These are phyloP conservation scores for Aegilops sharonensis DNA, from an alignment of 176 grass and related monocot genomes.

Conservation along the genomic window DNA sequence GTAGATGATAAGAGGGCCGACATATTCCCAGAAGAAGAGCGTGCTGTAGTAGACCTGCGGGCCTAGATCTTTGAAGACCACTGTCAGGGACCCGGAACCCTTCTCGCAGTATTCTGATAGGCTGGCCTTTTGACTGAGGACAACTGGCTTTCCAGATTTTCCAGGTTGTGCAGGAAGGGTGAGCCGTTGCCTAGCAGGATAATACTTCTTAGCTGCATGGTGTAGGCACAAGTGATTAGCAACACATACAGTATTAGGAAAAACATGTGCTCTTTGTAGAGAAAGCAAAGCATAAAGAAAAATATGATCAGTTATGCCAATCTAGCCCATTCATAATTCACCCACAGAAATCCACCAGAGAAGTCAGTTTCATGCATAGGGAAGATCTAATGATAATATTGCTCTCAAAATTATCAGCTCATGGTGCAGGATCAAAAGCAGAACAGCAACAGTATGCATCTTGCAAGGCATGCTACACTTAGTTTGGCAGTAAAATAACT, in stretches of 20 bases:
- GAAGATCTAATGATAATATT: not conserved
- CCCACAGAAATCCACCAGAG: not conserved
- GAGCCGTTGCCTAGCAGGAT: slow-evolving; percentile 81
- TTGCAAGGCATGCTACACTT: not conserved
- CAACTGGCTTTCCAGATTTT: slow-evolving; percentile 55
- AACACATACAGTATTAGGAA: not conserved
- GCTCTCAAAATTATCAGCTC: not conserved
- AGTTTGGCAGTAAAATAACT: not conserved
- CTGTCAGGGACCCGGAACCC: slow-evolving; percentile 57
- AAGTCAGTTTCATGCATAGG: not conserved
- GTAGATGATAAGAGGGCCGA: slow-evolving; percentile 84
- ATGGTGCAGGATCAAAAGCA: not conserved
- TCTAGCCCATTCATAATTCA: not conserved
- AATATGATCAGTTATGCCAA: not conserved
- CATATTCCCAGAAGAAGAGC: slow-evolving; percentile 92
- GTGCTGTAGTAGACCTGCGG: slow-evolving; percentile 76
- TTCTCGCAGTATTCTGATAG: slow-evolving; percentile 79
- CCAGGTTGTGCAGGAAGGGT: slow-evolving; percentile 67
- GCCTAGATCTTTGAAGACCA: slow-evolving; percentile 94
- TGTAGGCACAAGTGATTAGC: slow-evolving; percentile 9
- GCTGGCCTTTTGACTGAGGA: slow-evolving; percentile 64
- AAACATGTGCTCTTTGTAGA: not conserved
- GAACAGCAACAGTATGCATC: not conserved
- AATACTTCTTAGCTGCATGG: slow-evolving; percentile 82
- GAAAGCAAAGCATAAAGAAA: not conserved